Evolutionary conservation across 2,329 filamentous ascomycete species (phyloP).

Genomic region (Scedosporium dehoogii): DNA sequence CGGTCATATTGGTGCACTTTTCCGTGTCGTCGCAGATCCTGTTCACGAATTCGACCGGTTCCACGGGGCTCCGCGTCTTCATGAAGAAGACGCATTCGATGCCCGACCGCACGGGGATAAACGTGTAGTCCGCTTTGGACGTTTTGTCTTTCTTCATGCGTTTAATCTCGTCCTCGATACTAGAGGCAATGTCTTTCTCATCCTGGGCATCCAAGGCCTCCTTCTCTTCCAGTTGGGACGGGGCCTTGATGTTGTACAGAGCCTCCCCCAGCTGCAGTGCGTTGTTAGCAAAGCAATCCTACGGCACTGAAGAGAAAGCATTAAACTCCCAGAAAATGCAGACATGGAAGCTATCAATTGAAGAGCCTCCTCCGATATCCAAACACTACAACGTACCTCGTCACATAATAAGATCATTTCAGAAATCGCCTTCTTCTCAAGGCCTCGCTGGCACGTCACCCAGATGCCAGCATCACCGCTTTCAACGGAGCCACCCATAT

Average conservation of each 20-base stretch:
- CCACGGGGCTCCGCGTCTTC: constrained; percentile 43
- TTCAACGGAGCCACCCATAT: constrained; percentile 41
- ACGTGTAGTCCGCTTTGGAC: constrained; percentile 27
- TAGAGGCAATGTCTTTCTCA: constrained; percentile 58
- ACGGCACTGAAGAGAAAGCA: not conserved
- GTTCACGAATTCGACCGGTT: constrained; percentile 43
- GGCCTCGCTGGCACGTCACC: constrained; percentile 65
- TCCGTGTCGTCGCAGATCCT: constrained; percentile 46
- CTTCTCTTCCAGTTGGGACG: constrained; percentile 20
- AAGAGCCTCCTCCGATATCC: not conserved
- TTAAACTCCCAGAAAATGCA: not conserved
- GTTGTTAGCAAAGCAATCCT: not conserved
- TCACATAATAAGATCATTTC: constrained; percentile 60
- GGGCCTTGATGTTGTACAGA: constrained; percentile 41
- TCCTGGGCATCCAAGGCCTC: constrained; percentile 28
- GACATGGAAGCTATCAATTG: not conserved
- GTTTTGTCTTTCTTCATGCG: constrained; percentile 41
- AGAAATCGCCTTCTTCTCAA: constrained; percentile 58
- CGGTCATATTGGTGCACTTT: constrained; percentile 26
- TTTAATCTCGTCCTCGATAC: constrained; percentile 63
- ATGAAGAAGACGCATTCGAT: constrained; percentile 57
- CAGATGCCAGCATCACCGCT: constrained; percentile 66
- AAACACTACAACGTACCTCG: constrained; percentile 36
- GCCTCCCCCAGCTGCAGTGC: constrained; percentile 51
- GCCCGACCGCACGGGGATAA: constrained; percentile 42